Evolutionary conservation across 306 rosid species (phyloP).

Genomic region (Arachis stenosperma): DNA sequence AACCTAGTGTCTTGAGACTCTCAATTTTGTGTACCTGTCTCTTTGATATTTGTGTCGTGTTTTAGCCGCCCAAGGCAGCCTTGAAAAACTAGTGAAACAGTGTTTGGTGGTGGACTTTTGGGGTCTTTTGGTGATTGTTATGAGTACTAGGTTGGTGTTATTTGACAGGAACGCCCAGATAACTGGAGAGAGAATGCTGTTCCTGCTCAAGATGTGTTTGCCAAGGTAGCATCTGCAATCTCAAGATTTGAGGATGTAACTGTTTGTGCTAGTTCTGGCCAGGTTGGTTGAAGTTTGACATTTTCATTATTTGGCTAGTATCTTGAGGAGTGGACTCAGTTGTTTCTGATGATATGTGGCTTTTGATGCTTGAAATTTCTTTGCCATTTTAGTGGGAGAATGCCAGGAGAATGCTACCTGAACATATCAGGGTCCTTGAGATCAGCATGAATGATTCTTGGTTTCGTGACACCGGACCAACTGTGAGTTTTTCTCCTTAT

Average conservation of each 20-base stretch:
- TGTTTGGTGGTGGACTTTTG: background rate
- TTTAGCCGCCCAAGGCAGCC: too few relatives aligned
- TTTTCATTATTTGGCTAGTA: background rate
- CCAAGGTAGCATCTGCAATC: conserved; percentile 71
- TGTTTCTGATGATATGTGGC: background rate
- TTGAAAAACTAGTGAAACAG: background rate
- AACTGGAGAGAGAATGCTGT: conserved; percentile 82
- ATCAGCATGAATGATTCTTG: conserved; percentile 80
- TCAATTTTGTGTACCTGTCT: too few relatives aligned
- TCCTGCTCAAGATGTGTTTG: conserved; percentile 66
- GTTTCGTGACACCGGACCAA: conserved; percentile 91
- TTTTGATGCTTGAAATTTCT: background rate
- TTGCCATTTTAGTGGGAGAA: conserved; percentile 64
- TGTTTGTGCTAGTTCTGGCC: conserved; percentile 68
- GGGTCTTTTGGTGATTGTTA: background rate
- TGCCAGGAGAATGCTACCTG: conserved; percentile 71
- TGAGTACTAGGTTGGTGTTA: background rate
- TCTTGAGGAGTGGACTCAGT: background rate
- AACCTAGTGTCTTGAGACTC: too few relatives aligned
- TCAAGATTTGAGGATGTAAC: conserved; percentile 81
- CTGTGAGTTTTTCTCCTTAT: conserved; percentile 57
- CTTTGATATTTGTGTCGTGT: too few relatives aligned
- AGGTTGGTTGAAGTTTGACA: conserved; percentile 51
- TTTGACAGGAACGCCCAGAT: conserved; percentile 80
- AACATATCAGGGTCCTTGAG: conserved; percentile 73